A percentile compares a stretch with the other conserved stretches of the same genome.
phyloP scores from a whole-genome alignment of 495 filamentous ascomycete genomes.

The Darksidea phi region DNA sequence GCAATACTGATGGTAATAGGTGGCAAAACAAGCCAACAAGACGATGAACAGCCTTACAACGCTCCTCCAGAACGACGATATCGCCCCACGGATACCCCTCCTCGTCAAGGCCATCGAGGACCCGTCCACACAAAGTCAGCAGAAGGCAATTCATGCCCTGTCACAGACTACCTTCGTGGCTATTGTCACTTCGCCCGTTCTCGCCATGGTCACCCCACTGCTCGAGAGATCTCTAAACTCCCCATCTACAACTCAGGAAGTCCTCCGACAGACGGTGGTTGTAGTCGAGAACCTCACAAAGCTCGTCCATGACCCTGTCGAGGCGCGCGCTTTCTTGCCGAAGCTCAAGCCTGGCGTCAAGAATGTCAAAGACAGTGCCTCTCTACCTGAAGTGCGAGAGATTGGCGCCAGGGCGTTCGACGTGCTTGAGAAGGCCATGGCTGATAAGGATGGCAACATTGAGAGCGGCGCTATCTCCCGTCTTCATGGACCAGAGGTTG shows the following conservation, averaged over 20 bases:
- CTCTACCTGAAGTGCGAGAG: slow-evolving; percentile 91
- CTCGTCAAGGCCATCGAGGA: slow-evolving; percentile 94
- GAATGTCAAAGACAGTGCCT: slow-evolving; percentile 79
- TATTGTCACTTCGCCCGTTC: slow-evolving; percentile 93
- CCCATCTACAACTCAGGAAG: slow-evolving; percentile 87
- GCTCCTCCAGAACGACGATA: slow-evolving; percentile 94
- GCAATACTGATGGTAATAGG: slow-evolving; percentile 29
- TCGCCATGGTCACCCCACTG: slow-evolving; percentile 94
- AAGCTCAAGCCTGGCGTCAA: slow-evolving; percentile 95
- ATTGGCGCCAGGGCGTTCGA: slow-evolving; percentile 77
- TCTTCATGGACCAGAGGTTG: slow-evolving; percentile 73
- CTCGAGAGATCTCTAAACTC: slow-evolving; percentile 90
- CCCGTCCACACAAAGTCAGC: slow-evolving; percentile 80
- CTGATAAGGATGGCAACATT: slow-evolving; percentile 55
- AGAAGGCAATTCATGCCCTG: slow-evolving; percentile 94
- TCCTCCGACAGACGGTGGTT: slow-evolving; percentile 89
- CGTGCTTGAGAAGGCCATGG: slow-evolving; percentile 95
- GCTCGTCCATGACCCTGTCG: slow-evolving; percentile 94
- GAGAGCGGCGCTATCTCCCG: slow-evolving; percentile 60
- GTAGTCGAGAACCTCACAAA: slow-evolving; percentile 99
- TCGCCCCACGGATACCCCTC: slow-evolving; percentile 86
- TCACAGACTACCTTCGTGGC: slow-evolving; percentile 99
- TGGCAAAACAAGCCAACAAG: slow-evolving; percentile 81
- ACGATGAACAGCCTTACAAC: slow-evolving; percentile 89
- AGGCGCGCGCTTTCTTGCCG: slow-evolving; percentile 92